Conservation (phyloP, 768 basidiomycete genomes). For the Lactarius tabidus region DNA sequence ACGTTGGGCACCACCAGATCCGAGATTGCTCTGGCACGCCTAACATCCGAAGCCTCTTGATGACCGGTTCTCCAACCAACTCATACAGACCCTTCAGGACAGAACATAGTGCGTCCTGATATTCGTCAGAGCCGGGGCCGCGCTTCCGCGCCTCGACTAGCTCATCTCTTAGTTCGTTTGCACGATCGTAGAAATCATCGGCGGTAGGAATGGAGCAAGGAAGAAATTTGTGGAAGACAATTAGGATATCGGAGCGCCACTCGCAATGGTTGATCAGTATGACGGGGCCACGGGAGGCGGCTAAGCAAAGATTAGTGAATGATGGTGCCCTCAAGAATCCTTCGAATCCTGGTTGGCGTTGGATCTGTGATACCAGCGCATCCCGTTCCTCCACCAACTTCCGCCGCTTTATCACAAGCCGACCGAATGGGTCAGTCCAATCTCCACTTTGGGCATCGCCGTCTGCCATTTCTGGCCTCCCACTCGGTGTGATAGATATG, state of each 20-base stretch:
- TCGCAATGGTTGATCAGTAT: neutral
- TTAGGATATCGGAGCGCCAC: neutral
- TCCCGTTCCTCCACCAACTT: neutral
- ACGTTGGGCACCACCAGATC: neutral
- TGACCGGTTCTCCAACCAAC: neutral
- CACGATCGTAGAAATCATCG: neutral
- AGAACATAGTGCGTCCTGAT: neutral
- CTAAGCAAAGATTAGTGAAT: neutral
- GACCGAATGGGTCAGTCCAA: neutral
- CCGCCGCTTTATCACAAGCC: neutral
- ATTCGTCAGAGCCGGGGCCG: neutral
- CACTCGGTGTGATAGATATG: neutral
- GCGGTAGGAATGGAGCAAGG: neutral
- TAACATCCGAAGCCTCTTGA: neutral
- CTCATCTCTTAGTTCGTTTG: neutral
- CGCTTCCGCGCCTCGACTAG: neutral
- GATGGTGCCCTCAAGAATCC: neutral
- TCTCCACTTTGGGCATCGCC: neutral
- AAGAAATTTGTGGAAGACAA: neutral
- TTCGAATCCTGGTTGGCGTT: neutral
- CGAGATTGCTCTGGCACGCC: neutral
- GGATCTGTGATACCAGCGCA: neutral
- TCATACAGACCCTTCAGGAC: neutral
- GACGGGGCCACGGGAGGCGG: neutral
- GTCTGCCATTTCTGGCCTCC: neutral